A percentile compares a stretch with the other conserved stretches of the same genome.
These are phyloP conservation scores for Saccharomycopsis hybrid DNA, from an alignment of 1,139 yeast species.

Conservation along the genomic window DNA sequence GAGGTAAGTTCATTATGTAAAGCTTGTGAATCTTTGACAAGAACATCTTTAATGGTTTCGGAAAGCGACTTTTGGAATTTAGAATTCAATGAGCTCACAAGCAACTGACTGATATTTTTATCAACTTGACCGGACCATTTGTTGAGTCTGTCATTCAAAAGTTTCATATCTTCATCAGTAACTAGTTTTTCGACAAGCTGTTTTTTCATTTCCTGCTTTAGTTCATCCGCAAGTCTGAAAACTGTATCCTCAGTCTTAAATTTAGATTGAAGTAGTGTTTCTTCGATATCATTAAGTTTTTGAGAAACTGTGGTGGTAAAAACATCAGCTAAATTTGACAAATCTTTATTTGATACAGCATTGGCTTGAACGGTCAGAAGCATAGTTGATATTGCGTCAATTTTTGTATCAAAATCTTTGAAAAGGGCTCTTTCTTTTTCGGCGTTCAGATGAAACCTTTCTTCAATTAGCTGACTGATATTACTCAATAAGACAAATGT, in stretches of 20 bases:
- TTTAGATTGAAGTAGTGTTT: too few species aligned
- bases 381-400: neutral
- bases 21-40: neutral
- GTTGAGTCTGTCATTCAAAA: slow-evolving; percentile 11
- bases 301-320: neutral
- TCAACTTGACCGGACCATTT: slow-evolving; percentile 18
- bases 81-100: slow-evolving; percentile 15
- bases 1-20: slow-evolving; percentile 8
- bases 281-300: neutral
- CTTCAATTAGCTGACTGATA: slow-evolving; percentile 15
- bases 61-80: slow-evolving; percentile 15
- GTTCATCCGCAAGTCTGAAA: neutral
- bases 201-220: slow-evolving; percentile 12
- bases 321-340: neutral
- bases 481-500: slow-evolving; percentile 13
- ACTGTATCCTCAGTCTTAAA: neutral
- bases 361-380: neutral
- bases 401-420: too few species aligned
- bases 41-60: slow-evolving; percentile 13
- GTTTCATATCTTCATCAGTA: slow-evolving; percentile 12
- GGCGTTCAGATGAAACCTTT: slow-evolving; percentile 11
- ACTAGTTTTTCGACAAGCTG: slow-evolving; percentile 13
- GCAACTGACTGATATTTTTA: slow-evolving; percentile 19
- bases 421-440: too few species aligned
- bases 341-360: neutral